Evolutionary conservation across 768 basidiomycete genomes (phyloP).

Genomic region (Mycena albidolilacea): DNA sequence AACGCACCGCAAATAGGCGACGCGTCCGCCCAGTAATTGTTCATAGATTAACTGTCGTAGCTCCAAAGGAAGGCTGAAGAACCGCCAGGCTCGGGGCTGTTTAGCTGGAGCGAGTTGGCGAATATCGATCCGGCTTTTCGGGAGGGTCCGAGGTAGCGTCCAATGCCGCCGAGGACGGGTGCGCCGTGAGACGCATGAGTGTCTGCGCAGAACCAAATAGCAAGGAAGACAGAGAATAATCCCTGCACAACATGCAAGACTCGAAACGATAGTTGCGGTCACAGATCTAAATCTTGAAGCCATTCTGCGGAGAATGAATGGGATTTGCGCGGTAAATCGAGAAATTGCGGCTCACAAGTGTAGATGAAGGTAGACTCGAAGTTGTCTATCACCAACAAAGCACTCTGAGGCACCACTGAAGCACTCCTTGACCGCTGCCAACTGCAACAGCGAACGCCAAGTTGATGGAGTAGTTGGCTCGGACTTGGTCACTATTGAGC

Average conservation of each 20-base stretch:
- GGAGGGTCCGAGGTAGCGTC: not conserved
- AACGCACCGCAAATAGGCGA: not conserved
- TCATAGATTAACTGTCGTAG: slow-evolving; percentile 22
- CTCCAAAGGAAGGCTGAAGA: slow-evolving; percentile 12
- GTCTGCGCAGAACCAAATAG: not conserved
- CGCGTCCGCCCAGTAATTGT: slow-evolving; percentile 4
- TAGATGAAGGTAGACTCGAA: too few species aligned
- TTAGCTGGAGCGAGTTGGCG: not conserved
- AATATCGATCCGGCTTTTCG: slow-evolving; percentile 10
- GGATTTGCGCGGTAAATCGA: too few species aligned
- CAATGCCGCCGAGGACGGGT: not conserved
- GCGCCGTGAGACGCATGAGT: not conserved
- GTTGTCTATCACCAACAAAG: too few species aligned
- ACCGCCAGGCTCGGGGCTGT: not conserved
- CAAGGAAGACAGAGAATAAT: not conserved
- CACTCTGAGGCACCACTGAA: too few species aligned
- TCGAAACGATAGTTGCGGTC: not conserved
- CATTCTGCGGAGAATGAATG: not conserved
- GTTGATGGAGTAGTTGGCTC: too few species aligned
- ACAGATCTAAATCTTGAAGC: not conserved
- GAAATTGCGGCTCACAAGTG: too few species aligned
- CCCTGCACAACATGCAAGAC: not conserved
- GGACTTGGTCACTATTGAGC: too few species aligned
- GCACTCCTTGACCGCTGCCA: too few species aligned
- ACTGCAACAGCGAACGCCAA: too few species aligned